Evolutionary conservation across 371 early-diverging fungal species (phyloP).

Genomic region (Mortierella sp.): DNA sequence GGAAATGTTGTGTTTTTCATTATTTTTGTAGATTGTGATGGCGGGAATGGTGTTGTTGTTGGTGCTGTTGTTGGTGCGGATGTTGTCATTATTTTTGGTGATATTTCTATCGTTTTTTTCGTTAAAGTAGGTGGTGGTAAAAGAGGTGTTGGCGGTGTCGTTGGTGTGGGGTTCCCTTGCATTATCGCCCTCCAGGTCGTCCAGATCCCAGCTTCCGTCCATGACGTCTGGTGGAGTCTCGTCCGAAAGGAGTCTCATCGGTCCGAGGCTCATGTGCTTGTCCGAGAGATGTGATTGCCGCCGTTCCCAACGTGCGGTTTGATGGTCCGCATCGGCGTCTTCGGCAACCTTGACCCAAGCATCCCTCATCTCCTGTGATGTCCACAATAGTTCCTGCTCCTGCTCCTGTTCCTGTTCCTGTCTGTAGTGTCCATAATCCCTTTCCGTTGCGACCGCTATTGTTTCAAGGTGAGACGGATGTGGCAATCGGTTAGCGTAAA

Average conservation of each 20-base stretch:
- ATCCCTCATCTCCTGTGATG: slow-evolving; percentile 33
- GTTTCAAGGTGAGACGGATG: not conserved
- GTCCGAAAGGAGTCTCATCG: slow-evolving; percentile 37
- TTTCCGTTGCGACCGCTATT: not conserved
- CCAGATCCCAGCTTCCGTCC: slow-evolving; percentile 51
- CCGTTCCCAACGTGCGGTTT: slow-evolving; percentile 11
- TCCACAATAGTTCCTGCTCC: slow-evolving; percentile 17
- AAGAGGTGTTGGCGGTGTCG: slow-evolving; percentile 10
- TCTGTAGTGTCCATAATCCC: not conserved
- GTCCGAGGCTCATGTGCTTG: slow-evolving; percentile 29
- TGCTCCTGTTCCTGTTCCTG: slow-evolving; percentile 11
- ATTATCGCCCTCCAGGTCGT: slow-evolving; percentile 33
- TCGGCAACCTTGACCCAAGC: slow-evolving; percentile 30
- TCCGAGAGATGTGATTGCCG: slow-evolving; percentile 41
- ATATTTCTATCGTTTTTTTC: slow-evolving; percentile 40
- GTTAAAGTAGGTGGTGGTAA: slow-evolving; percentile 19
- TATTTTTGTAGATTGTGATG: slow-evolving; percentile 4
- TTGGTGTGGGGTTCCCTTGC: not conserved
- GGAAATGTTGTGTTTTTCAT: slow-evolving; percentile 4
- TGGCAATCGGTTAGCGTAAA: slow-evolving; percentile 4
- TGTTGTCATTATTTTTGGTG: slow-evolving; percentile 41
- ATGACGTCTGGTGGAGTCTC: slow-evolving; percentile 47
- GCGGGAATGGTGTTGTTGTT: not conserved
- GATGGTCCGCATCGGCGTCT: not conserved
- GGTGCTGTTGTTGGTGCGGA: not conserved